Base-by-base conservation (phyloP, 331 rosid species). In the Saraca asoca region DNA sequence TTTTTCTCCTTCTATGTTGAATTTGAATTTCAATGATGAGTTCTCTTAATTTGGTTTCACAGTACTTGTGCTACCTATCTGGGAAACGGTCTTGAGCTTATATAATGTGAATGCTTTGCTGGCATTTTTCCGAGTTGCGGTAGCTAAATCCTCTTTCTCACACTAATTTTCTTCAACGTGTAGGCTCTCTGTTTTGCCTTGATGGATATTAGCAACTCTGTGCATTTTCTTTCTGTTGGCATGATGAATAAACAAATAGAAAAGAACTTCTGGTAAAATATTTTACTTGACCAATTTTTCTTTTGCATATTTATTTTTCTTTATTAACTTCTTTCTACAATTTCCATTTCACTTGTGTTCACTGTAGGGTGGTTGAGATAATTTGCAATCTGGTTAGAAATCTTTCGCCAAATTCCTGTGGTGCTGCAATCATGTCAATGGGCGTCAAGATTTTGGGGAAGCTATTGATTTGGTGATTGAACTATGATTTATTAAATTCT, bases 151-250 rank as follows among this genome's bases (percentile, higher is more conserved):
- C 7, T 1, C 33, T 49, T 35, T n/a, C 53, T 58, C 59, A 69
- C 54, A 46, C 65, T 49, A 39, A 58, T 31, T 43, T 76, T 62
- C 19, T n/a, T 7, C 68, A 55, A 14, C 64, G n/a, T 78, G 73
- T 71, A 93, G 98, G 94, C 82, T 71, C 78, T 89, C 48, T 85
- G 98, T 79, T 85, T 84, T 79, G 70, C 83, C 69, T 62, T 93
- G 67, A 78, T 82, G 87, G 78, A 76, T 66, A 39, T 81, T 20
- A 81, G 87, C 68, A 75, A 56, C 80, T 76, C 81, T 29, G 59
- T 46, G 41, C 83, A 81, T 77, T 49, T 71, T 62, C 87, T 62
- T 66, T 79, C 73, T 66, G 70, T 81, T 61, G 82, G 62, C 65
- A 62, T 65, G 80, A 52, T 63, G 65, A 66, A 74, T 75, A 82